Evolutionary conservation across 2,329 filamentous ascomycete genomes (phyloP).

Genomic region (Fusarium albosuccineum): DNA sequence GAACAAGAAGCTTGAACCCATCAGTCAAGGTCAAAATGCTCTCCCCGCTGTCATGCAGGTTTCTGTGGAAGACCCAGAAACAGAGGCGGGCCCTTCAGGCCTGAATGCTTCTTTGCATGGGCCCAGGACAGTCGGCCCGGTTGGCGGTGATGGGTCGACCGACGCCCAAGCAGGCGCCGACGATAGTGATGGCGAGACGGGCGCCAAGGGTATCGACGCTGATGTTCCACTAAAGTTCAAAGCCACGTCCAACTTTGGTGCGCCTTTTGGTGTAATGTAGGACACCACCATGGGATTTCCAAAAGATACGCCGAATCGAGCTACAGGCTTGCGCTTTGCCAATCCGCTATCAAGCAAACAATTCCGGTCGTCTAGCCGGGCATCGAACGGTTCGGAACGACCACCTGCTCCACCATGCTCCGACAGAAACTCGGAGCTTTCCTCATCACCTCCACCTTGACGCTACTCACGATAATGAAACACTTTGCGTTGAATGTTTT

Average conservation of each 20-base stretch:
- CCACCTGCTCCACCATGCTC: constrained; percentile 15
- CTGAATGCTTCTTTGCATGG: constrained; percentile 22
- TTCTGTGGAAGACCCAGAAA: constrained; percentile 49
- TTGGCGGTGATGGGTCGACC: constrained; percentile 41
- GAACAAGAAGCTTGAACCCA: constrained; percentile 65
- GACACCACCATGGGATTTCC: constrained; percentile 12
- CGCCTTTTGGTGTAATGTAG: constrained; percentile 57
- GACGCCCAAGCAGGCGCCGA: constrained; percentile 40
- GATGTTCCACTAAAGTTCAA: constrained; percentile 62
- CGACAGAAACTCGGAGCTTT: constrained; percentile 1
- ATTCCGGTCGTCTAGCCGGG: constrained; percentile 3
- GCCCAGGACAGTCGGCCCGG: constrained; percentile 21
- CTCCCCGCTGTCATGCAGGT: constrained; percentile 59
- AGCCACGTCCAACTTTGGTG: constrained; percentile 62
- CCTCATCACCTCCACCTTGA: constrained; percentile 4
- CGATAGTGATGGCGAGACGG: constrained; percentile 44
- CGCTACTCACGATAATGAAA: constrained; percentile 28
- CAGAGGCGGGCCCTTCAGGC: constrained; percentile 30
- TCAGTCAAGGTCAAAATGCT: constrained; percentile 60
- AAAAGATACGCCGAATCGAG: not conserved
- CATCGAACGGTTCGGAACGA: constrained; percentile 8
- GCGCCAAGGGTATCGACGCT: constrained; percentile 49
- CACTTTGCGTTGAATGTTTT: constrained; percentile 21
- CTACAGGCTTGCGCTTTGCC: constrained; percentile 10
- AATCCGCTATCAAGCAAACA: constrained; percentile 2